Percentiles rank a stretch among this genome's conserved stretches.
Conservation (phyloP, 106 monocot genomes). For the Dioscorea dumetorum region DNA sequence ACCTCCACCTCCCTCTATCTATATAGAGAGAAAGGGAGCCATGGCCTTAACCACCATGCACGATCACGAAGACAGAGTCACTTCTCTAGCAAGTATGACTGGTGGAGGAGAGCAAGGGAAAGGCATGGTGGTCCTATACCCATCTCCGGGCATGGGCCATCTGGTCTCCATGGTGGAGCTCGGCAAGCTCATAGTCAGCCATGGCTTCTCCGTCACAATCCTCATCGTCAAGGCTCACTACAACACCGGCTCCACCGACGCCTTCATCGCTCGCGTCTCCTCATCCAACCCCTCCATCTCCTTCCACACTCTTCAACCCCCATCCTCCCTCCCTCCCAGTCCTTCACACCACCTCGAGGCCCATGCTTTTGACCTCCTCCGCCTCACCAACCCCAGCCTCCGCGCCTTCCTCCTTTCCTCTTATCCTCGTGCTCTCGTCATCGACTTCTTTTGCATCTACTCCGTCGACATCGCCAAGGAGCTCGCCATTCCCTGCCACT, state of each 20-base stretch:
- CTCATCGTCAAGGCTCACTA: conserved; percentile 4
- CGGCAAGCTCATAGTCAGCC: conserved; percentile 5
- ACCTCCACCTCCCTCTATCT: too few relatives aligned
- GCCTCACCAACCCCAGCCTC: conserved; percentile 8
- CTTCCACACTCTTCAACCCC: conserved; percentile 15
- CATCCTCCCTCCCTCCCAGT: background rate
- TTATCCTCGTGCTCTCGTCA: background rate
- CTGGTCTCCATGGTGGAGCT: conserved; percentile 10
- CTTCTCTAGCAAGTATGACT: too few relatives aligned
- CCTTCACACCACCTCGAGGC: background rate
- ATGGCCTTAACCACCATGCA: too few relatives aligned
- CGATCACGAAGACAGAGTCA: too few relatives aligned
- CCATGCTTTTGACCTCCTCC: conserved; percentile 1
- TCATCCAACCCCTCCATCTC: conserved; percentile 6
- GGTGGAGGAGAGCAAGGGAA: background rate
- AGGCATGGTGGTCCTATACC: conserved; percentile 4
- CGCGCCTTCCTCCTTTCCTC: background rate
- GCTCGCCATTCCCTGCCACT: background rate
- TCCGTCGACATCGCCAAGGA: background rate
- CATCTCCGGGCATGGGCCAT: conserved; percentile 9
- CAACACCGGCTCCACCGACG: conserved; percentile 5
- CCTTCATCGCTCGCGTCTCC: conserved; percentile 12
- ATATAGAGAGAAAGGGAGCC: too few relatives aligned
- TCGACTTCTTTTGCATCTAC: background rate
- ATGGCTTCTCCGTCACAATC: conserved; percentile 9